Conservation (phyloP, 495 filamentous ascomycete genomes). For the Mytilinidion resinicola region DNA sequence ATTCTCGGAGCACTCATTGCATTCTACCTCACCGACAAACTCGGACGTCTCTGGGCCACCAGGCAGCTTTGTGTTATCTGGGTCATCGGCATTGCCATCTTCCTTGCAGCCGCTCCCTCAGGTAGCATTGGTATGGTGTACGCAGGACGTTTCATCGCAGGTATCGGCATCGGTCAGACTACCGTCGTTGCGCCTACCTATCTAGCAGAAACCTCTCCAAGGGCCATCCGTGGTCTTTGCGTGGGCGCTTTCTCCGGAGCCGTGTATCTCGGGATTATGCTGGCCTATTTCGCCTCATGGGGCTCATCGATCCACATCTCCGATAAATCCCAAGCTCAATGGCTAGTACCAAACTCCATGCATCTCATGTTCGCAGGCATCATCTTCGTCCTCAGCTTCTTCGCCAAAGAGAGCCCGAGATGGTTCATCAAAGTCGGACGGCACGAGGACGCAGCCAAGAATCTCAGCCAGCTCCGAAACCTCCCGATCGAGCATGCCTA, state of each 20-base stretch:
- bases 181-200: slow-evolving; percentile 56
- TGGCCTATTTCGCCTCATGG: slow-evolving; percentile 51
- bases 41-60: slow-evolving; percentile 65
- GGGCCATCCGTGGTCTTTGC: slow-evolving; percentile 59
- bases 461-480: slow-evolving; percentile 46
- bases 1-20: slow-evolving; percentile 61
- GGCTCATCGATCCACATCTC: slow-evolving; percentile 54
- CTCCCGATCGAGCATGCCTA: slow-evolving; percentile 45
- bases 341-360: slow-evolving; percentile 59
- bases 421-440: slow-evolving; percentile 50
- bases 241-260: slow-evolving; percentile 62
- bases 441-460: slow-evolving; percentile 40
- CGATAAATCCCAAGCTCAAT: slow-evolving; percentile 51
- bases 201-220: slow-evolving; percentile 56
- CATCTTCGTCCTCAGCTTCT: slow-evolving; percentile 57
- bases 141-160: slow-evolving; percentile 61
- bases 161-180: slow-evolving; percentile 62
- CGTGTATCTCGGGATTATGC: slow-evolving; percentile 51
- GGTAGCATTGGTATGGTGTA: slow-evolving; percentile 59
- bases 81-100: slow-evolving; percentile 62
- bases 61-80: slow-evolving; percentile 59
- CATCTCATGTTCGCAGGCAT: slow-evolving; percentile 69
- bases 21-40: slow-evolving; percentile 60
- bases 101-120: slow-evolving; percentile 49
- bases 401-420: slow-evolving; percentile 57